These are phyloP conservation scores for Eustoma russellianum DNA, from an alignment of 257 asterid genomes.

Conservation along the genomic window DNA sequence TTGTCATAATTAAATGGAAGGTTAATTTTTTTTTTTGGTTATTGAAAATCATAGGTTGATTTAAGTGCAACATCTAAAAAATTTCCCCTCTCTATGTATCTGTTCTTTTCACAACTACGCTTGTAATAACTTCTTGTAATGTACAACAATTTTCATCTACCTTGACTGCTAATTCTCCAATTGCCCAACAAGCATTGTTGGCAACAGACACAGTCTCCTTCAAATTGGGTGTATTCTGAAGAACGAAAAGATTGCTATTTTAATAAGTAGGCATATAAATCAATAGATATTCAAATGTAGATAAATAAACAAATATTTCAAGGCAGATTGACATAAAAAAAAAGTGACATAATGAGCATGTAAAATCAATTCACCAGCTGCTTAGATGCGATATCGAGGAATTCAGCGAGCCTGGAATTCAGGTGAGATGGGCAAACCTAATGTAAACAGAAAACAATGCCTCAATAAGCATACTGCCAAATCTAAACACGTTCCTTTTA, in stretches of 20 bases:
- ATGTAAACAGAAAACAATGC: slow-evolving; percentile 7
- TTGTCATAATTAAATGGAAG: too few species aligned
- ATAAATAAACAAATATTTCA: too few species aligned
- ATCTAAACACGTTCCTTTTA: background rate
- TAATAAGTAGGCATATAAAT: background rate
- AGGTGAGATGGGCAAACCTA: slow-evolving; percentile 45
- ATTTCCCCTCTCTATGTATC: background rate
- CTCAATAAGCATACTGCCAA: background rate
- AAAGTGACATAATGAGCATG: slow-evolving; percentile 4
- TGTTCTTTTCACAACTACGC: background rate
- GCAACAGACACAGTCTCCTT: slow-evolving; percentile 91
- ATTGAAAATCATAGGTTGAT: background rate
- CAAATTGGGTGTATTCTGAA: slow-evolving; percentile 68
- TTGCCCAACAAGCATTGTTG: slow-evolving; percentile 99
- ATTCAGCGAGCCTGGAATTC: slow-evolving; percentile 64
- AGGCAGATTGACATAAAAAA: slow-evolving; percentile 4
- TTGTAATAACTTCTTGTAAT: background rate
- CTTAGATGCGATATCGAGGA: slow-evolving; percentile 78
- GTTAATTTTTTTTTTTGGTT: too few species aligned
- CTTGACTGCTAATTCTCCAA: slow-evolving; percentile 95
- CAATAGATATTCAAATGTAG: too few species aligned
- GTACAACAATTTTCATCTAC: slow-evolving; percentile 16
- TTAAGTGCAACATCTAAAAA: slow-evolving; percentile 2
- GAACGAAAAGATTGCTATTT: slow-evolving; percentile 1
- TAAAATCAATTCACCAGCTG: slow-evolving; percentile 61